Percentiles rank a stretch among this genome's conserved stretches.
Evolutionary conservation across 192 early-diverging fungal genomes (phyloP).

Genomic region (Nowakowskiella sp.): DNA sequence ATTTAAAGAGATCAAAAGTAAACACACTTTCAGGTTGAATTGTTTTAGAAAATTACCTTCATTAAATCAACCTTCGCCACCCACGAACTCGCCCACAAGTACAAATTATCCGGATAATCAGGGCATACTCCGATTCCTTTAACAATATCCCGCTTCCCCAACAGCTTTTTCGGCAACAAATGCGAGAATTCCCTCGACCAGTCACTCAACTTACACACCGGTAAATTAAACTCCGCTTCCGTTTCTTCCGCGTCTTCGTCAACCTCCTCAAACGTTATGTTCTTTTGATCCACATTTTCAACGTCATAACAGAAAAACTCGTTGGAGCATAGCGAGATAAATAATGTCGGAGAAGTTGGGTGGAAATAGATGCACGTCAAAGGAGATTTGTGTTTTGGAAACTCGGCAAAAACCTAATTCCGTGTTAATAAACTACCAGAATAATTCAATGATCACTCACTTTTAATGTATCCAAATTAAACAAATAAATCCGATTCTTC

Average conservation of each 20-base stretch:
- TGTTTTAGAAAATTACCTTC: slow-evolving; percentile 15
- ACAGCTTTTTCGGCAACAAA: slow-evolving; percentile 57
- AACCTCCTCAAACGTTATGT: no score
- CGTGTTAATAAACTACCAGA: background rate
- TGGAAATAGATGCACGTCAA: slow-evolving; percentile 65
- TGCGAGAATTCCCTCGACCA: slow-evolving; percentile 75
- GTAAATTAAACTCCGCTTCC: background rate
- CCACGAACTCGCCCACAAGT: slow-evolving; percentile 62
- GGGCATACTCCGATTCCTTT: slow-evolving; percentile 67
- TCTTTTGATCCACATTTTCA: slow-evolving; percentile 13
- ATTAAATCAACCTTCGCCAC: slow-evolving; percentile 69
- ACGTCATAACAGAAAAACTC: slow-evolving; percentile 76
- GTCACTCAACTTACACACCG: slow-evolving; percentile 45
- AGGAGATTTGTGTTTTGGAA: slow-evolving; percentile 52
- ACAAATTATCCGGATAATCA: slow-evolving; percentile 49
- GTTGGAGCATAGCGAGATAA: slow-evolving; percentile 56
- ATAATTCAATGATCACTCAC: slow-evolving; percentile 28
- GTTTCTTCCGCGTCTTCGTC: slow-evolving; percentile 18
- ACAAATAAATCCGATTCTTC: slow-evolving; percentile 63
- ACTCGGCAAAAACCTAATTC: slow-evolving; percentile 51
- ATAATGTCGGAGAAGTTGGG: slow-evolving; percentile 43
- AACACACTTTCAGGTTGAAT: background rate
- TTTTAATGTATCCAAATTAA: slow-evolving; percentile 60
- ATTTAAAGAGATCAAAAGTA: slow-evolving; percentile 8
- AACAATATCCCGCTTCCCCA: slow-evolving; percentile 58